Conservation (phyloP, 441 rosid species). For the Macaranga tanarius region DNA sequence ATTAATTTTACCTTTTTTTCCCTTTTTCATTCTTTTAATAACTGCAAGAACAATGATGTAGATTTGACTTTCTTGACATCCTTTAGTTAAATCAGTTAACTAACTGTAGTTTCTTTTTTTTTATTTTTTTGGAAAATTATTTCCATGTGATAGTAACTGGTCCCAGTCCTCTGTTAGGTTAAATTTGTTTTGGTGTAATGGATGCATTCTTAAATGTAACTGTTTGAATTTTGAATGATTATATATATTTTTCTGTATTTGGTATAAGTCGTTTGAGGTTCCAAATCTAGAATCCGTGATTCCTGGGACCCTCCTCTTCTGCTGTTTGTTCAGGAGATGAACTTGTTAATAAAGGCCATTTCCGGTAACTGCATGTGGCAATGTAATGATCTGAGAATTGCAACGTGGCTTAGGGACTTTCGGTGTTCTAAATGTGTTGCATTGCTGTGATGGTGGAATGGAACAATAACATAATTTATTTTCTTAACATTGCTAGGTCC, state of each 20-base stretch:
- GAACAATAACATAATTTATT: background rate
- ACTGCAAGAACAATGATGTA: constrained; percentile 4
- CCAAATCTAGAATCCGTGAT: background rate
- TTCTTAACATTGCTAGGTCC: background rate
- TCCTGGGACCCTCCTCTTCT: background rate
- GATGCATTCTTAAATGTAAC: background rate
- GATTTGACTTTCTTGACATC: constrained; percentile 3
- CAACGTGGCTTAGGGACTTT: background rate
- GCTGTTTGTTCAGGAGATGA: background rate
- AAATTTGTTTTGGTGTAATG: background rate
- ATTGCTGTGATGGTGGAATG: background rate
- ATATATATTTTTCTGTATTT: background rate
- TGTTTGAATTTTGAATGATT: background rate
- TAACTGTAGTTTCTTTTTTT: background rate
- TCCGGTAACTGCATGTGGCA: background rate
- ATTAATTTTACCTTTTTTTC: constrained; percentile 1
- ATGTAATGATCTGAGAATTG: background rate
- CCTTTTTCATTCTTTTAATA: background rate
- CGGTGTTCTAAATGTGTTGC: background rate
- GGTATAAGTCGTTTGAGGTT: background rate
- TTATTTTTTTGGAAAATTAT: background rate
- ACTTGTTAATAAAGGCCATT: background rate
- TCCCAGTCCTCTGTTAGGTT: background rate
- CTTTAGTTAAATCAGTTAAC: constrained; percentile 2
- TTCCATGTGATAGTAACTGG: background rate